Conservation (phyloP, 495 filamentous ascomycete genomes). For the Schizothecium vesticola region DNA sequence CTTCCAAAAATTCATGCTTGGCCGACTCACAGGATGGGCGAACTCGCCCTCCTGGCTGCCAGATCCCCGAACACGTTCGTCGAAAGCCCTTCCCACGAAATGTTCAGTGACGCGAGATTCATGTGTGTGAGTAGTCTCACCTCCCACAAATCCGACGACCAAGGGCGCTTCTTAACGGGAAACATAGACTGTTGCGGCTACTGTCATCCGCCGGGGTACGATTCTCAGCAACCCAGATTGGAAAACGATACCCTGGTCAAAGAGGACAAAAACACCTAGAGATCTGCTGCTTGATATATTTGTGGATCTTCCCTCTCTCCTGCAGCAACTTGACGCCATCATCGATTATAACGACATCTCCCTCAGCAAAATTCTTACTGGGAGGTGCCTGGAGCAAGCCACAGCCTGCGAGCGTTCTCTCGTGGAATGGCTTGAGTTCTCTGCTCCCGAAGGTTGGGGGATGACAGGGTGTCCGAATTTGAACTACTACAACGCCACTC, state of each 20-base stretch:
- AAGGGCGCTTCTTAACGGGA: background rate
- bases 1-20: background rate
- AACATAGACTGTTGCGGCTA: background rate
- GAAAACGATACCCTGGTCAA: constrained; percentile 6
- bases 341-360: background rate
- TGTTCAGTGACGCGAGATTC: background rate
- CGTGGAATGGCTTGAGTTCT: background rate
- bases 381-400: background rate
- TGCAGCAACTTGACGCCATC: background rate
- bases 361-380: background rate
- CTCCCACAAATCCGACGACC: background rate
- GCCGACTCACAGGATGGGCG: background rate
- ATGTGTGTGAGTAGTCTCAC: background rate
- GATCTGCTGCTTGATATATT: constrained; percentile 11
- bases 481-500: background rate
- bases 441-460: background rate
- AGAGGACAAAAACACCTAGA: background rate
- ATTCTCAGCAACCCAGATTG: constrained; percentile 1
- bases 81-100: background rate
- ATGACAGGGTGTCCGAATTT: background rate
- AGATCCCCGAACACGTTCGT: background rate
- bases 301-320: constrained; percentile 3
- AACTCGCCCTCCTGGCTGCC: background rate
- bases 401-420: background rate
- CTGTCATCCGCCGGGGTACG: background rate